These are phyloP conservation scores for Beauveria australis DNA, from an alignment of 2,329 filamentous ascomycete species.

Conservation along the genomic window DNA sequence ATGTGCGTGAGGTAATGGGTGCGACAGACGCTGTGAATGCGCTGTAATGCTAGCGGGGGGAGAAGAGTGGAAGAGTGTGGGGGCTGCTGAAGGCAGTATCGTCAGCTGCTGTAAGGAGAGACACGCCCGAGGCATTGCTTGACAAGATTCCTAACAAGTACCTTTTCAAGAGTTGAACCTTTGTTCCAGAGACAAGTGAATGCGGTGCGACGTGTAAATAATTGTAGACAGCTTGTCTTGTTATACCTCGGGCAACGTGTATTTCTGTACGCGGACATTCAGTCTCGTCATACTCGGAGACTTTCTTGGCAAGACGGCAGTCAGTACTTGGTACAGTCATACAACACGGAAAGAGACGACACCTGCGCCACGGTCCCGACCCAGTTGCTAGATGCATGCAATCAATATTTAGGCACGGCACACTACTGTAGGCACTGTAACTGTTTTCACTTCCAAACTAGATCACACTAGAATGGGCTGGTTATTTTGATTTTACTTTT, in stretches of 20 bases:
- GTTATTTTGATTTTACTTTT: background rate
- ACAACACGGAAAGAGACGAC: too few relatives aligned
- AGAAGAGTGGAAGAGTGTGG: background rate
- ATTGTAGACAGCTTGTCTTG: background rate
- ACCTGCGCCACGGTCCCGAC: background rate
- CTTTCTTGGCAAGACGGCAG: background rate
- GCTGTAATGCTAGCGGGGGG: background rate
- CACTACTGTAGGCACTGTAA: conserved; percentile 12
- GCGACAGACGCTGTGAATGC: background rate
- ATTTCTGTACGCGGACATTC: too few relatives aligned
- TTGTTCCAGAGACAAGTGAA: too few relatives aligned
- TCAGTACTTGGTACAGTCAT: background rate
- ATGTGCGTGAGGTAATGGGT: conserved; percentile 1
- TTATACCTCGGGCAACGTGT: background rate
- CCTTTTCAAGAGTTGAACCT: too few relatives aligned
- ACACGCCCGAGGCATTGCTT: background rate
- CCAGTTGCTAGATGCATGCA: background rate
- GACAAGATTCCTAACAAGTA: too few relatives aligned
- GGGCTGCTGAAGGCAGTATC: too few relatives aligned
- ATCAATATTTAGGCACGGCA: background rate
- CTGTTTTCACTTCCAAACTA: background rate
- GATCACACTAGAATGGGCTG: background rate
- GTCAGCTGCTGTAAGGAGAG: too few relatives aligned
- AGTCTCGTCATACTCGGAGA: background rate
- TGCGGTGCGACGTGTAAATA: background rate